Base-by-base conservation (phyloP, 2,329 filamentous ascomycete genomes). In the Elsinoe fawcettii region DNA sequence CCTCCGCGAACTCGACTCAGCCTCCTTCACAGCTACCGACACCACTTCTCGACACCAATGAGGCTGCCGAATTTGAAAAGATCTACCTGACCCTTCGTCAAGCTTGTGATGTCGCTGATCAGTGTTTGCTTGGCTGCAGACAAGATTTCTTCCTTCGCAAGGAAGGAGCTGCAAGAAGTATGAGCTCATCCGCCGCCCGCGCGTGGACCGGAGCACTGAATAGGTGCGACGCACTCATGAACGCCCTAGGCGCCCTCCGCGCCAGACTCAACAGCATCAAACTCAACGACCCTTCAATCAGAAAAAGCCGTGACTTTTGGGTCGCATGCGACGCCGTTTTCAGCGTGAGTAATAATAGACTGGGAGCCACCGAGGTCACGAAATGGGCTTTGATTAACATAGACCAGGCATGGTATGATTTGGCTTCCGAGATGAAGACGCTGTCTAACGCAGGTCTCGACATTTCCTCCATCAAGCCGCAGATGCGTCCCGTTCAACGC, bases 401-500 rank as follows among this genome's bases (percentile, higher is more conserved):
- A 75, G 61, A 58, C 46, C 60, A 80, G 76, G 79, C 86, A 6
- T 91, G 86, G 82, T 78, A 80, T 55, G 81, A 86, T 60, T 78
- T 89, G 56, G 85, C 81, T 3, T 74, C 72, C 34, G 79, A 79
- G 65, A 77, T 87, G 62, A 85, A 81, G 67, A 72, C 77, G 16
- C 62, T 71, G 49, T 58, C 60, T 16, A 61, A 64, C 18, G 60
- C 66, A 32, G 62, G 67, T 53, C 62, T 70, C 54, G 66, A 70
- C 58, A 78, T 78, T 49, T 74, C 80, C 23, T 88, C 95, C 62
- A 85, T 90, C 44, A 84, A 88, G 66, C 74, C 80, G 23, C 80
- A 88, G 56, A 80, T 96, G 63, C 83, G 86, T 59, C 90, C 90
- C 1, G 82, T 96, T 46, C 91, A 96, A 67, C 85, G 84, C 63